A percentile compares a stretch with the other conserved stretches of the same genome.
Conservation (phyloP, 2,329 filamentous ascomycete species). For the Huntiella bhutanensis region DNA sequence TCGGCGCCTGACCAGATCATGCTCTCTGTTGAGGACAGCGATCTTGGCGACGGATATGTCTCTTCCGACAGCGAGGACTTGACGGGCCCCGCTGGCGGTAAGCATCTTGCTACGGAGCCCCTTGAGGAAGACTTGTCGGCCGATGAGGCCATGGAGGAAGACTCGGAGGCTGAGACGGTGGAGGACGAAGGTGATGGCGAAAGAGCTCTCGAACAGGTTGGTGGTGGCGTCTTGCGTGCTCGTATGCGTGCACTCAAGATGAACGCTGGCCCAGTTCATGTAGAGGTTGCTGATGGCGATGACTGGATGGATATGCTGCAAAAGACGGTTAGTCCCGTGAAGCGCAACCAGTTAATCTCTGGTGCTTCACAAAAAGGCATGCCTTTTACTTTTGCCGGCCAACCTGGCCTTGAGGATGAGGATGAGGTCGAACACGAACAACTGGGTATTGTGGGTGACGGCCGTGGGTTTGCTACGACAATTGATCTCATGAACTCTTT, state of each 20-base stretch:
- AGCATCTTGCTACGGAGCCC: conserved; percentile 60
- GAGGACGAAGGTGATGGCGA: conserved; percentile 24
- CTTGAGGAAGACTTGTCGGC: conserved; percentile 17
- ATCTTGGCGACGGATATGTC: conserved; percentile 57
- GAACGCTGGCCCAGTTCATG: conserved; percentile 35
- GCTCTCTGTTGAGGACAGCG: conserved; percentile 42
- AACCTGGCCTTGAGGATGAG: conserved; percentile 11
- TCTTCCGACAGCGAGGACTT: conserved; percentile 51
- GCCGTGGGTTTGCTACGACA: conserved; percentile 60
- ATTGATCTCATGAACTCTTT: conserved; percentile 95
- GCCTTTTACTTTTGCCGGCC: conserved; percentile 9
- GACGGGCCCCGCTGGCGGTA: conserved; percentile 58
- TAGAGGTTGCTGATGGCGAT: conserved; percentile 48
- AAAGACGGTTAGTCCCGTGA: conserved; percentile 83
- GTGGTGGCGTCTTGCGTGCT: conserved; percentile 43
- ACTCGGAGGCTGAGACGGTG: conserved; percentile 12
- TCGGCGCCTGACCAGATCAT: conserved; percentile 44
- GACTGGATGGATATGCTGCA: conserved; percentile 91
- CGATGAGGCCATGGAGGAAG: conserved; percentile 8
- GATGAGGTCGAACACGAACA: conserved; percentile 6
- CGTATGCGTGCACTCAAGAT: conserved; percentile 44
- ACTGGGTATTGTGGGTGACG: conserved; percentile 21
- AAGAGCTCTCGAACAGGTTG: conserved; percentile 23
- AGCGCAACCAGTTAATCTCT: conserved; percentile 66
- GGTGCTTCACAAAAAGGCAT: conserved; percentile 28